Base-by-base conservation (phyloP, 257 asterid genomes). In the Orobanche coerulescens region DNA sequence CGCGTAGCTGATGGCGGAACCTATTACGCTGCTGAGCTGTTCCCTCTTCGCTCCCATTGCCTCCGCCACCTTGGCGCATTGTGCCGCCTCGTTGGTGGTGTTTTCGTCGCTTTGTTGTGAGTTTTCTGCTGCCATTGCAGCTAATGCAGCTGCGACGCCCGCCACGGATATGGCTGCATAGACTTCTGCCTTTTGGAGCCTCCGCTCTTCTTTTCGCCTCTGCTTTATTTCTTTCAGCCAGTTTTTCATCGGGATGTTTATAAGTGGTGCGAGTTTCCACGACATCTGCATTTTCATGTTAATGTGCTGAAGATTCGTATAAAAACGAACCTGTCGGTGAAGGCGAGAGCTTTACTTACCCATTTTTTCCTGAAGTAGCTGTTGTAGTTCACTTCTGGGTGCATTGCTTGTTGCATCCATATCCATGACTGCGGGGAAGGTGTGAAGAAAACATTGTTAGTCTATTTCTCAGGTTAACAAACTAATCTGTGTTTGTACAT, bases 321-420 rank as follows among this genome's bases (percentile, higher is more conserved):
- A n/a, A 51, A 49, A 14, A 68, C 7, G 14, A 13, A 16, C 52
- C 6, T 23, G 56, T 12, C 22, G 7, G 4, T 55, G 62, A 4
- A 23, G 42, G 16, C 10, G 16, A 37, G 59, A 26, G 58, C 7
- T 2, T 37, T 30, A 78, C 25, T 53, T 83, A 90, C 95, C 97
- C 97, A 90, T 81, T 84, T 90, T 78, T 75, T 83, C 69, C 62
- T 77, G 88, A 87, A 83, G 75, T 71, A 84, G 77, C 90, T 71
- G 82, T 70, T 76, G 42, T 90, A 90, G 64, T 90, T 87, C 75
- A 90, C 73, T 75, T 90, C 96, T 4, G 96, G 96, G 85, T 90
- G 97, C 96, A 90, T 83, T 16, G 97, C 97, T 81, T 90, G 97
- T 64, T 90, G 97, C 97, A 90, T 90, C 97, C 95, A 87, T 81